Evolutionary conservation across 805 yeast genomes (phyloP), one percentile per base, ranked within the genome.

Genomic region (Ogataea pignaliae): DNA sequence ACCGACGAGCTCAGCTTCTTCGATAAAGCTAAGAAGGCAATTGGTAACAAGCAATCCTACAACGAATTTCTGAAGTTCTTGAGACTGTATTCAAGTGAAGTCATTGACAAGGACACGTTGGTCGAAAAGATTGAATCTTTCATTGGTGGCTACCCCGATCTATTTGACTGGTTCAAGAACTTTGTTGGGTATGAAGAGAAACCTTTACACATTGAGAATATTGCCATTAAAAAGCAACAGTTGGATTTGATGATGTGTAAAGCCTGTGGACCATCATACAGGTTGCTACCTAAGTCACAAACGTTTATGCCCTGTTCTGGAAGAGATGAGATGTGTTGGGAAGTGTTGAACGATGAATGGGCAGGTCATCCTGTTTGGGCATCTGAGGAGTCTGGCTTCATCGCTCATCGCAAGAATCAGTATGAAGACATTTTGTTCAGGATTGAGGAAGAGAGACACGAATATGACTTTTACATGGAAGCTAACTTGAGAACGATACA

Each of bases 321-420:
- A 14, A 81, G 99, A 57, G 99, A 93, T 66, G 98, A 91, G 56
- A 86, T 93, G 90, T 93, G 99, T 63, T 91, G 97, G 97, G 97
- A 91, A 60, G 97, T 93, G 13, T 75, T 93, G 55, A 93, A 93
- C 65, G 99, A 93, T 64, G 98, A 91, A 66, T 93, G 98, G 97
- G 98, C 93, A 31, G 97, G 97, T 7, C 98, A 93, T 66, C 99
- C 99, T 17, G 95, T 96, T n/a, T 93, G 99, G 99, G 99, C 98
- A 3, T 91, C 98, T 0, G 99, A 93, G 64, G 99, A 93, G 64
- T 87, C 97, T 11, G 99, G 99, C 0, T 93, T 91, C 57, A 90
- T 93, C 61, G 97, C 99, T n/a, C 99, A 93, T 64, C 80, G 98
- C 52, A 93, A 93, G 66, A 93, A 93, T 62, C 99, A 93, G 68